Conservation (phyloP, 768 basidiomycete genomes). For the Suillus placidus region DNA sequence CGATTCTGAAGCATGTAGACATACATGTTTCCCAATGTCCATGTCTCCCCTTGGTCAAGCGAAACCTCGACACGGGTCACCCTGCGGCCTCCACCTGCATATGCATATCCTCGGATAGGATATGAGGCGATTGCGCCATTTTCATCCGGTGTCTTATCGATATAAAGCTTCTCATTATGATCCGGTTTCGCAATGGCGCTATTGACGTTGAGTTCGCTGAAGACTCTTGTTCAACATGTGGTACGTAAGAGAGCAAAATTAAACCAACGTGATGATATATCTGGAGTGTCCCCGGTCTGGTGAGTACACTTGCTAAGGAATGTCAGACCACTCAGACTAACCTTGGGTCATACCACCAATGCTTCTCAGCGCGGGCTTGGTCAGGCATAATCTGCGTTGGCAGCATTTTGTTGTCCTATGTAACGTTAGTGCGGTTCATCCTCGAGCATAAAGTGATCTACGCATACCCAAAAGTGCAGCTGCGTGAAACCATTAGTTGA, state of each 20-base stretch:
- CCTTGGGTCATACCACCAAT: conserved; percentile 60
- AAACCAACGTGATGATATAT: conserved; percentile 37
- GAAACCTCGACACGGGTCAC: conserved; percentile 62
- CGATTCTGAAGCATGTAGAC: conserved; percentile 5
- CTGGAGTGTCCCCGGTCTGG: conserved; percentile 16
- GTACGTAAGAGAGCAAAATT: conserved; percentile 3
- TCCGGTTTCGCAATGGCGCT: conserved; percentile 57
- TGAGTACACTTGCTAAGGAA: not conserved
- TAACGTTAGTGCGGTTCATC: not conserved
- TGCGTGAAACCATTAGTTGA: conserved; percentile 14
- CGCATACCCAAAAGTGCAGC: conserved; percentile 40
- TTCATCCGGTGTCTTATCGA: conserved; percentile 14
- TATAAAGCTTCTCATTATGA: conserved; percentile 49
- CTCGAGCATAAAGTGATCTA: not conserved
- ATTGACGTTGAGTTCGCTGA: conserved; percentile 63
- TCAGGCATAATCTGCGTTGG: conserved; percentile 55
- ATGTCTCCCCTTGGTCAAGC: conserved; percentile 52
- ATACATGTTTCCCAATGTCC: conserved; percentile 48
- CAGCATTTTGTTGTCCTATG: conserved; percentile 60
- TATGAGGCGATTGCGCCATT: conserved; percentile 33
- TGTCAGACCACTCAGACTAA: conserved; percentile 19
- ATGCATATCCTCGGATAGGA: conserved; percentile 57
- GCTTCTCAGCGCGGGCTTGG: conserved; percentile 49
- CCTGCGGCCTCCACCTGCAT: conserved; percentile 60
- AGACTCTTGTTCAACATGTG: conserved; percentile 32